Percentiles rank a stretch among this genome's conserved stretches.
Evolutionary conservation across 768 basidiomycete species (phyloP).

Genomic region (Clitopilus hobsonii): DNA sequence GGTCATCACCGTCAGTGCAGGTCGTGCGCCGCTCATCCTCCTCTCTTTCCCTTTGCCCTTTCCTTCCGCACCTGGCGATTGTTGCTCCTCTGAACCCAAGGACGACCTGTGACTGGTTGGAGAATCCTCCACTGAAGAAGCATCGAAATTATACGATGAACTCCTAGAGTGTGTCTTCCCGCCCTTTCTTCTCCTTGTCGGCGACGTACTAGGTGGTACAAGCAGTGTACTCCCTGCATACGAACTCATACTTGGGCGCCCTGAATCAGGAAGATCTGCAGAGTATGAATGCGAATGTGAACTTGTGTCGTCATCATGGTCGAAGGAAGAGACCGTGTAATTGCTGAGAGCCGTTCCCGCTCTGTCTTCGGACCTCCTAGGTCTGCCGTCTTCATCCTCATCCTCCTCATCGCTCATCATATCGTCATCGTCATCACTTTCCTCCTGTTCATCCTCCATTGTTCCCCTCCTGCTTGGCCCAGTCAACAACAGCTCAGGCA

Average conservation of each 20-base stretch:
- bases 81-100: background rate
- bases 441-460: constrained; percentile 26
- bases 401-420: constrained; percentile 25
- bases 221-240: background rate
- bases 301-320: constrained; percentile 5
- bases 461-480: constrained; percentile 32
- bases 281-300: background rate
- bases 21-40: background rate
- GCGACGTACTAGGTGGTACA: background rate
- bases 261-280: background rate
- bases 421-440: constrained; percentile 28
- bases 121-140: constrained; percentile 3
- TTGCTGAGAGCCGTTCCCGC: constrained; percentile 7
- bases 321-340: constrained; percentile 1
- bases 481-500: constrained; percentile 44
- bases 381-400: constrained; percentile 12
- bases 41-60: background rate
- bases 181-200: background rate
- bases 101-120: background rate
- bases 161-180: constrained; percentile 13
- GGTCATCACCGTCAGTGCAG: background rate
- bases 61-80: background rate
- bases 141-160: constrained; percentile 18
- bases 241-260: constrained; percentile 6
- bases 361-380: constrained; percentile 17